Percentiles rank a stretch among this genome's conserved stretches.
Conservation (phyloP, 2,329 filamentous ascomycete genomes). For the Colletotrichum orchidophilum region DNA sequence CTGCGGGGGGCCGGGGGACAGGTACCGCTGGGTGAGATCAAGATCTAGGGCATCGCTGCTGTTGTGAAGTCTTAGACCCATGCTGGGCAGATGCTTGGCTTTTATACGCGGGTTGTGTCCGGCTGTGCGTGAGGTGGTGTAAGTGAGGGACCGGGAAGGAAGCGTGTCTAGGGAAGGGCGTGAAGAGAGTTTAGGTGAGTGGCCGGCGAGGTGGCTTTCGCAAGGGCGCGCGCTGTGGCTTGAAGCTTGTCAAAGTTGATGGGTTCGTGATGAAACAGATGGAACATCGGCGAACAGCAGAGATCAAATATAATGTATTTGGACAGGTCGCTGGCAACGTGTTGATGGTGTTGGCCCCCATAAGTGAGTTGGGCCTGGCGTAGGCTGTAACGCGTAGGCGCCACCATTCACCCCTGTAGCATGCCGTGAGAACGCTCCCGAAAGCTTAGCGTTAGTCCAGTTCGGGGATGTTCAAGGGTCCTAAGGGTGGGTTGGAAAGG, state of each 20-base stretch:
- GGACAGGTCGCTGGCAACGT: background rate
- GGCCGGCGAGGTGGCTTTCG: background rate
- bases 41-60: conserved; percentile 17
- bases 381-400: conserved; percentile 13
- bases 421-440: conserved; percentile 7
- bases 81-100: background rate
- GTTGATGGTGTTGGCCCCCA: conserved; percentile 6
- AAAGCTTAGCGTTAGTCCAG: background rate
- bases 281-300: conserved; percentile 2
- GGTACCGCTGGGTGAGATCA: conserved; percentile 10
- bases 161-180: background rate
- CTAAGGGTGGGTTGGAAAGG: conserved; percentile 3
- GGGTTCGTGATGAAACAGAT: background rate
- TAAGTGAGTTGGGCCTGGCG: background rate
- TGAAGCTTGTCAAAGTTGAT: background rate
- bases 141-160: background rate
- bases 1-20: conserved; percentile 14
- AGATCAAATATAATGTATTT: conserved; percentile 16
- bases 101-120: background rate
- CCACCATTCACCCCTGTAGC: background rate
- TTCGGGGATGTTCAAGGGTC: background rate
- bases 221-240: conserved; percentile 11
- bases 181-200: background rate
- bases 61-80: conserved; percentile 22
- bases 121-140: background rate